Conservation (phyloP, 2,329 filamentous ascomycete species). For the Hirsutella minnesotensis region DNA sequence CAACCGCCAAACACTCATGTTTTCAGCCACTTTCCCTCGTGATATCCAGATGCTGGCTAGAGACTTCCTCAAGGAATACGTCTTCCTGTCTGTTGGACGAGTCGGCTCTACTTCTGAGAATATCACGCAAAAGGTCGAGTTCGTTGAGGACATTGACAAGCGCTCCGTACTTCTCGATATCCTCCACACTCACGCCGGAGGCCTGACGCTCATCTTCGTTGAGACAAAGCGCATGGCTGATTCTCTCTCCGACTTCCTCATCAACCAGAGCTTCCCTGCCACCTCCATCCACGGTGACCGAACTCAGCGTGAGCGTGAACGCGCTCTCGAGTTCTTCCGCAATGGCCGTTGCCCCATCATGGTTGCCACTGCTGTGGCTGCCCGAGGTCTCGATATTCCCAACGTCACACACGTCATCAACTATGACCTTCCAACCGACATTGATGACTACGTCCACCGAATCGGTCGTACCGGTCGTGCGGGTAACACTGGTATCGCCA, state of each 20-base stretch:
- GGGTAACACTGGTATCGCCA: constrained; percentile 95
- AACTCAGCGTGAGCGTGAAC: constrained; percentile 97
- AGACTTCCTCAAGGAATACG: constrained; percentile 98
- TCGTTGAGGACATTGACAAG: constrained; percentile 95
- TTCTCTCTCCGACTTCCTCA: constrained; percentile 91
- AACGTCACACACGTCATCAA: constrained; percentile 97
- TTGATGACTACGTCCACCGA: constrained; percentile 97
- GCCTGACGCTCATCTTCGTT: constrained; percentile 93
- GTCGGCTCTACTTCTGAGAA: constrained; percentile 99
- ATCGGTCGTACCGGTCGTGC: constrained; percentile 99
- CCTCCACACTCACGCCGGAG: constrained; percentile 81
- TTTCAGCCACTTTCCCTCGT: constrained; percentile 96
- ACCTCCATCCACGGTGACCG: constrained; percentile 98
- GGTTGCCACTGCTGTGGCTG: constrained; percentile 92
- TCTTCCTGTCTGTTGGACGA: constrained; percentile 97
- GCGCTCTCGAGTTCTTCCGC: constrained; percentile 94
- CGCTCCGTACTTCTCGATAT: constrained; percentile 95
- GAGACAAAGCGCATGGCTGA: constrained; percentile 99
- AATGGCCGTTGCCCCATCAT: constrained; percentile 91
- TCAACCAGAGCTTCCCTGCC: constrained; percentile 96
- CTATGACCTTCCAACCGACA: constrained; percentile 97
- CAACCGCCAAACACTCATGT: constrained; percentile 96
- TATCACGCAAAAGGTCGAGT: constrained; percentile 98
- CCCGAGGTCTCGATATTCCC: constrained; percentile 82
- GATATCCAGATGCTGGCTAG: constrained; percentile 98